These are phyloP conservation scores for Blastobotrys serpentis DNA, from an alignment of 1,139 yeast genomes.

Conservation along the genomic window DNA sequence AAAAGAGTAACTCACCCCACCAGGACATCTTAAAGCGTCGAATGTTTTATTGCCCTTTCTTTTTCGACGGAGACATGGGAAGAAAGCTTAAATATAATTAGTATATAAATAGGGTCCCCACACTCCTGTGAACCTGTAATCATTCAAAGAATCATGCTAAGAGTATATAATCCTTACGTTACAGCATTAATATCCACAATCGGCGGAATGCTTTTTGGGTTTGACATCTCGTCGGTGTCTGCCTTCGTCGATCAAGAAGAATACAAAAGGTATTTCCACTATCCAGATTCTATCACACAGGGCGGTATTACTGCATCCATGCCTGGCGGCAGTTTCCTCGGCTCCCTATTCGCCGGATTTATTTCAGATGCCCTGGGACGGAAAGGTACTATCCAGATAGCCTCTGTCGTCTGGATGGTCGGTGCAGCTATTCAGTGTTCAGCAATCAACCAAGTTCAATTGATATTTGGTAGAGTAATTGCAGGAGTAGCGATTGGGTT, in stretches of 20 bases:
- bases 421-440: constrained; percentile 86
- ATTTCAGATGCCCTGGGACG: constrained; percentile 76
- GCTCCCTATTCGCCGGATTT: constrained; percentile 38
- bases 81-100: no score
- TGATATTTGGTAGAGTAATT: constrained; percentile 59
- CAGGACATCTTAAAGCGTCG: no score
- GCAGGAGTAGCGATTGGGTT: constrained; percentile 71
- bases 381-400: constrained; percentile 67
- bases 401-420: constrained; percentile 70
- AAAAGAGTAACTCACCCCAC: no score
- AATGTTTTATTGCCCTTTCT: no score
- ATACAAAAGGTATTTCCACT: constrained; percentile 43
- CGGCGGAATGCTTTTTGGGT: constrained; percentile 96
- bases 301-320: constrained; percentile 96
- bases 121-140: background rate
- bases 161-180: constrained; percentile 39
- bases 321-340: constrained; percentile 78
- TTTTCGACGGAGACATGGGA: no score
- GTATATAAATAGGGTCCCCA: no score
- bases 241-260: constrained; percentile 75
- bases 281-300: constrained; percentile 49
- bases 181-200: constrained; percentile 61
- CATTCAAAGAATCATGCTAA: constrained; percentile 7
- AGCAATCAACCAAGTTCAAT: constrained; percentile 70
- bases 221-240: constrained; percentile 89